Evolutionary conservation across 768 basidiomycete species (phyloP), one percentile per base, ranked within the genome.

Genomic region (Rhodotorula kratochvilovae): DNA sequence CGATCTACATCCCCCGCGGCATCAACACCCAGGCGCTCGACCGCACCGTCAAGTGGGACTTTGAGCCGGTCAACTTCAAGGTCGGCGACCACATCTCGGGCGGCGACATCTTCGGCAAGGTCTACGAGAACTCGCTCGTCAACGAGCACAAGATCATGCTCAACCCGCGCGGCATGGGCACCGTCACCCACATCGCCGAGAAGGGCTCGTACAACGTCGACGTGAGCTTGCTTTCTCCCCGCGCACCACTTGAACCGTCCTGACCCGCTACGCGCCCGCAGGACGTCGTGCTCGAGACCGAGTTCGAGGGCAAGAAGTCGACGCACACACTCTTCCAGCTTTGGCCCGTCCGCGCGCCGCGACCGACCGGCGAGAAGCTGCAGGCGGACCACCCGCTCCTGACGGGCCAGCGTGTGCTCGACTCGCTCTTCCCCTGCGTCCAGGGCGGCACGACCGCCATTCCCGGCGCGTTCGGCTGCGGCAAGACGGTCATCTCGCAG

Each of bases 1-100:
- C 92, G n/a, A 99, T 99, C 78, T 99, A 99, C 82, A 98, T 99
- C 72, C 96, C 96, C 74, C 90, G 93, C 78, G 96, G 96, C 66
- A 98, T 99, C 82, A 98, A 98, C 82, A 98, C 96, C 45, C 88
- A 94, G 74, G 90, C 94, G 35, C 86, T 99, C 36, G 91, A 92
- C 80, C 88, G 96, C 61, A 84, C 84, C 29, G 81, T 93, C 72
- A 84, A 91, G 80, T 99, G 96, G 96, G 96, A 99, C 80, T 99
- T 98, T 81, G 89, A 86, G 62, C 94, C 93, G 16, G 82, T 85
- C 17, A 83, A 85, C 57, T 90, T 87, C 84, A 90, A 90, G 82
- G 87, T 94, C 71, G 96, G 96, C 66, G 95, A 98, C 82, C 96
- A 99, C 80, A 89, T 98, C 77, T 88, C 92, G 63, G 96, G 96